Base-by-base conservation (phyloP, 2,329 filamentous ascomycete species). In the Colletotrichum gigasporum region DNA sequence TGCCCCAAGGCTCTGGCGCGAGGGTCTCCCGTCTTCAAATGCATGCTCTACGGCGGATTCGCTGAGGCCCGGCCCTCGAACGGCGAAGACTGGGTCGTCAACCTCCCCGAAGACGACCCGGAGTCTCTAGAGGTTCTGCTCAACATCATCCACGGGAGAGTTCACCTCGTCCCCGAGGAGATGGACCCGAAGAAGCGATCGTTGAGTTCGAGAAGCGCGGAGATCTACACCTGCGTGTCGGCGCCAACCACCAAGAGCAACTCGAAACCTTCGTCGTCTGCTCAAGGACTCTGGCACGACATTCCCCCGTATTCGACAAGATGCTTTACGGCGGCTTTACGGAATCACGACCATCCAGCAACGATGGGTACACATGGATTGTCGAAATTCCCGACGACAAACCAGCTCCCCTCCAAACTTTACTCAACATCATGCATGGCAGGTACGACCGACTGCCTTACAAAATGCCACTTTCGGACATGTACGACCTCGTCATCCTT, bases 361-460 rank as follows among this genome's bases (percentile, higher is more conserved):
- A 10, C 10, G 44, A 11, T 1, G 59, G 20, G 3, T 32, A 47
- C 7, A 53, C 69, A 0, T 76, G 74, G 74, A 57, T 57, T 0
- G 70, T 76, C 7, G 66, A 68, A 1, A 67, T 78, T 0, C 74
- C 75, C 0, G 71, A 74, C 2, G 76, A 78, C 55, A 69, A 72
- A 7, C 70, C 70, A 0, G 60, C 63, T 16, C 64, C 73, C 2
- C 66, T 76, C 39, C 47, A 68, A 3, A 63, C 72, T 9, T 68
- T 77, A 5, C 59, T 77, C 16, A 63, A 71, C 37, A 76, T 78
- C 30, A 67, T 70, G 7, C 76, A 78, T 52, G 69, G 68, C 24
- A 62, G 69, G 2, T 70, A 76, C 18, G 56, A 72, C 10, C 66
- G 65, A 3, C 69, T 77, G 0, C 73, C 71, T n/a, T n/a, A n/a